Evolutionary conservation across 2,329 filamentous ascomycete genomes (phyloP).

Genomic region (Aureobasidium sp.): DNA sequence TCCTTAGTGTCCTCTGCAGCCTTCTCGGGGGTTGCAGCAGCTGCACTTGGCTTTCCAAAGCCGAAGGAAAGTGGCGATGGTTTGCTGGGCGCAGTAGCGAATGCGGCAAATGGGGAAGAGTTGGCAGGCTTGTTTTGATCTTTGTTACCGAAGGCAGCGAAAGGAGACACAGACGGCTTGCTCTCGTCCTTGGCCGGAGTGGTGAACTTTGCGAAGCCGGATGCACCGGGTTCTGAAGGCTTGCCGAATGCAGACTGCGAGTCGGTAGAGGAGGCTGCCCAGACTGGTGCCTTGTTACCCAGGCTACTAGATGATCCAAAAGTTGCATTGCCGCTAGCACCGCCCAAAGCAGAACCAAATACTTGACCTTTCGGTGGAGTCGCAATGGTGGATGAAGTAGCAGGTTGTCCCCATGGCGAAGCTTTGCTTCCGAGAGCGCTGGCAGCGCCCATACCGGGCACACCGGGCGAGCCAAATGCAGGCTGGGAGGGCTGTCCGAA

Average conservation of each 20-base stretch:
- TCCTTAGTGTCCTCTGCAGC: slow-evolving; percentile 25
- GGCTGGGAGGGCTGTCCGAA: slow-evolving; percentile 14
- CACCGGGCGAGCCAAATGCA: slow-evolving; percentile 18
- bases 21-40: slow-evolving; percentile 4
- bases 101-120: slow-evolving; percentile 23
- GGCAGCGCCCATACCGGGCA: slow-evolving; percentile 19
- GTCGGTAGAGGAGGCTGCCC: slow-evolving; percentile 15
- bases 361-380: slow-evolving; percentile 16
- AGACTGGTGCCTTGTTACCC: slow-evolving; percentile 19
- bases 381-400: slow-evolving; percentile 6
- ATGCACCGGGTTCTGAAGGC: slow-evolving; percentile 23
- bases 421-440: slow-evolving; percentile 23
- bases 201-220: slow-evolving; percentile 27
- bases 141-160: slow-evolving; percentile 10
- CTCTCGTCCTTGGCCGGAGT: slow-evolving; percentile 23
- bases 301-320: slow-evolving; percentile 21
- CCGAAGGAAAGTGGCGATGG: slow-evolving; percentile 22
- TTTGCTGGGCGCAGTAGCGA: slow-evolving; percentile 26
- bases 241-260: slow-evolving; percentile 21
- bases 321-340: slow-evolving; percentile 13
- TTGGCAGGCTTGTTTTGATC: slow-evolving; percentile 16
- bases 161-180: slow-evolving; percentile 24
- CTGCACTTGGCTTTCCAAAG: slow-evolving; percentile 17
- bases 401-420: slow-evolving; percentile 25
- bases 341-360: slow-evolving; percentile 22